Conservation (phyloP, 2,329 filamentous ascomycete species). For the Sclerotinia nivalis region DNA sequence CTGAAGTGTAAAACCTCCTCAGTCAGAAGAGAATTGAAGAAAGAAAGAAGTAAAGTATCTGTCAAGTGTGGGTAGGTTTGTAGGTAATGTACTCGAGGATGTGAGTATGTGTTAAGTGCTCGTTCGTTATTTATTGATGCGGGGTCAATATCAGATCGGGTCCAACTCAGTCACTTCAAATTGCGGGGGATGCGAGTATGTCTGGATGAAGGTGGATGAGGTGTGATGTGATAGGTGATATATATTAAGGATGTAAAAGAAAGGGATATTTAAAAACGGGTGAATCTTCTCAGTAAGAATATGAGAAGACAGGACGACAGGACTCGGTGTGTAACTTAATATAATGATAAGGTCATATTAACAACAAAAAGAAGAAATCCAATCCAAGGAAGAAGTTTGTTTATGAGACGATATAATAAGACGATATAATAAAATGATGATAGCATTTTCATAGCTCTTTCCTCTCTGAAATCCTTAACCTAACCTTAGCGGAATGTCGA, state of each 20-base stretch:
- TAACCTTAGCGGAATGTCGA: no score
- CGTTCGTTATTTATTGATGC: conserved; percentile 3
- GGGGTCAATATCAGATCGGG: conserved; percentile 10
- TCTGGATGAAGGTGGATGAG: not conserved
- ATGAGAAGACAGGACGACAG: not conserved
- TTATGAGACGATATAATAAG: not conserved
- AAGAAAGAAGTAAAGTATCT: not conserved
- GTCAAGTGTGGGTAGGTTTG: not conserved
- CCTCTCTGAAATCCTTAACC: no score
- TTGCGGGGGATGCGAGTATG: conserved; percentile 12
- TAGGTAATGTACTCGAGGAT: not conserved
- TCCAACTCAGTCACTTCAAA: not conserved
- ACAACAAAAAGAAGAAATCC: not conserved
- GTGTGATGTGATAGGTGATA: not conserved
- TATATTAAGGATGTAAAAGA: not conserved
- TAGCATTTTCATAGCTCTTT: no score
- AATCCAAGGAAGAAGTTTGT: no score
- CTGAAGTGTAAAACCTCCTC: not conserved
- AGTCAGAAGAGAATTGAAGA: not conserved
- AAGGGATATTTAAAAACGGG: not conserved
- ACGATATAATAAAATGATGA: no score
- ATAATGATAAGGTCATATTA: no score
- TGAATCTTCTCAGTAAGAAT: not conserved
- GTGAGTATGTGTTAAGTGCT: conserved; percentile 3
- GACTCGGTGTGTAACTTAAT: conserved; percentile 1